Conservation (phyloP, 805 yeast species). For the Ascoidea asiatica region DNA sequence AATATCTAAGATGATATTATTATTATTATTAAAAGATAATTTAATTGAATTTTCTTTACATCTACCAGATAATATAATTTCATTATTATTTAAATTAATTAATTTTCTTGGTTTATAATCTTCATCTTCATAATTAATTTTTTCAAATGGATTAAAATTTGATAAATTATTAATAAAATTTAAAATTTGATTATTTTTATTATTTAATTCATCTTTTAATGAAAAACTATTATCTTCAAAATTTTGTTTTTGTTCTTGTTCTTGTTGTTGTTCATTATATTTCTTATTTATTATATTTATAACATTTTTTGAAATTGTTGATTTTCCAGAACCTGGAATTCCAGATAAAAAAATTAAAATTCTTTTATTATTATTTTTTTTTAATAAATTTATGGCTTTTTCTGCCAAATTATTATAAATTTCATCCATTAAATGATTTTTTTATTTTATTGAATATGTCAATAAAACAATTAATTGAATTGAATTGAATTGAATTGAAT, state of each 20-base stretch:
- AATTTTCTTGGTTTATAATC: constrained; percentile 10
- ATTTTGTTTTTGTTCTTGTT: constrained; percentile 1
- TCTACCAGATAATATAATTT: constrained; percentile 10
- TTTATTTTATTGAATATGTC: too few relatives aligned
- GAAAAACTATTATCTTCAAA: background rate
- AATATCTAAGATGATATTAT: constrained; percentile 10
- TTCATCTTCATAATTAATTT: constrained; percentile 12
- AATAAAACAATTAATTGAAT: too few relatives aligned
- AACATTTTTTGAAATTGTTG: constrained; percentile 44
- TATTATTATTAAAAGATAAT: constrained; percentile 1
- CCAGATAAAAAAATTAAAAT: constrained; percentile 54
- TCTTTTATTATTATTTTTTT: constrained; percentile 23
- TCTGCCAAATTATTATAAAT: constrained; percentile 18
- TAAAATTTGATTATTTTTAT: background rate
- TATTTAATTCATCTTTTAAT: background rate
- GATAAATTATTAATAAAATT: background rate
- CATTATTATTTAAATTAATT: constrained; percentile 2
- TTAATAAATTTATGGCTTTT: constrained; percentile 17
- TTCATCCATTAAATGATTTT: constrained; percentile 18
- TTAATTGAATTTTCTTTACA: constrained; percentile 13
- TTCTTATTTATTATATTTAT: constrained; percentile 24
- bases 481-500: too few relatives aligned
- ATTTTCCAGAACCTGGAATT: constrained; percentile 77
- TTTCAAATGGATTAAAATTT: background rate
- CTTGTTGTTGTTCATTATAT: constrained; percentile 7